These are phyloP conservation scores for Peronospora farinosa DNA, from an alignment of 352 stramenopile genomes.

Conservation along the genomic window DNA sequence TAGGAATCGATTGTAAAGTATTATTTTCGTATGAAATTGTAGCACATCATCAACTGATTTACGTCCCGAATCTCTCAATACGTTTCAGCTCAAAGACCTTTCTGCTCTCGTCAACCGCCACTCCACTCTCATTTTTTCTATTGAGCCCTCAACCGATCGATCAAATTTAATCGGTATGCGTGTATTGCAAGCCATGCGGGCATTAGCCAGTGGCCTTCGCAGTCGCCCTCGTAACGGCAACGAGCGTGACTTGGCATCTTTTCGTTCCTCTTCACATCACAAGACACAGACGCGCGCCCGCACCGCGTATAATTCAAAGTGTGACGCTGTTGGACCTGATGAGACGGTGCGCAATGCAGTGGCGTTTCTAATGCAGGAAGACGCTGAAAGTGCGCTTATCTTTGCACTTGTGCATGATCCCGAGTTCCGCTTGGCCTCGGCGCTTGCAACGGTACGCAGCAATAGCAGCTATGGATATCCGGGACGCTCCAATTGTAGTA, in stretches of 20 bases:
- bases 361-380: conserved; percentile 56
- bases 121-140: too few relatives aligned
- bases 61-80: background rate
- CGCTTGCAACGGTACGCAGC: conserved; percentile 39
- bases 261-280: background rate
- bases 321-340: conserved; percentile 6
- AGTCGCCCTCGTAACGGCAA: conserved; percentile 9
- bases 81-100: conserved; percentile 3
- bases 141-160: too few relatives aligned
- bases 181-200: conserved; percentile 22
- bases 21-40: background rate
- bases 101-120: background rate
- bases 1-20: background rate
- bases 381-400: conserved; percentile 60
- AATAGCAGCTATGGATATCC: background rate
- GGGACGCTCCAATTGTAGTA: background rate
- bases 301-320: background rate
- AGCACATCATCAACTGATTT: too few relatives aligned
- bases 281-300: conserved; percentile 13
- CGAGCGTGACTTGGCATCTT: conserved; percentile 2
- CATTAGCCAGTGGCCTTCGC: conserved; percentile 20
- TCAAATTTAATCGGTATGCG: conserved; percentile 7
- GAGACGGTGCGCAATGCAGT: conserved; percentile 63
- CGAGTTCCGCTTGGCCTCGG: conserved; percentile 65
- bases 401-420: conserved; percentile 74